Base-by-base conservation (phyloP, 1,284 basidiomycete species). In the Ganoderma multipileum region DNA sequence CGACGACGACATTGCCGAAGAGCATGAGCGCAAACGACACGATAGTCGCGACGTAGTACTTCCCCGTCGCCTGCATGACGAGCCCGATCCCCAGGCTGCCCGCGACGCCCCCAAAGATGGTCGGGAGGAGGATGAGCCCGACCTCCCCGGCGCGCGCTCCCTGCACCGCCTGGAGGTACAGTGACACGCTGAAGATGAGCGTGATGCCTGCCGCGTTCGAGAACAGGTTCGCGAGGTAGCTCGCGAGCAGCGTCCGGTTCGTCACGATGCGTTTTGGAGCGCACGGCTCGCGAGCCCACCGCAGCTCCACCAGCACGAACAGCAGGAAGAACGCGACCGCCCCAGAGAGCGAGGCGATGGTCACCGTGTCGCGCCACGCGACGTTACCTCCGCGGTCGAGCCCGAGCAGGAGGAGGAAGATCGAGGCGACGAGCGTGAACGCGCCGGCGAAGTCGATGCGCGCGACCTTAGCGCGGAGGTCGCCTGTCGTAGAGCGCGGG, bases 381-480 rank as follows among this genome's bases (percentile, higher is more conserved):
- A 86, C 74, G 74, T 89, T 89, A 0, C 88, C 87, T 5, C 87
- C 88, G 23, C 84, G 80, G 69, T 91, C 88, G 23, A 90, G 79
- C 0, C 83, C 86, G 61, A 88, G 79, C 33, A 91, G 84, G 7
- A 91, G 82, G 69, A 81, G 80, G 77, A 88, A 86, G 41, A 89
- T 80, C 36, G 85, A 79, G 23, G 83, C 65, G 28, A 90, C 82
- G 57, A 90, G 85, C 9, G 83, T 79, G 54, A 83, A 60, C 0
- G 89, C 86, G 23, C 89, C 89, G 1, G 78, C 78, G 71, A 90
- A 89, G 78, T 91, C 89, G 61, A 91, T 80, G 18, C 89, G 84
- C 66, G 82, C 83, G 63, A 90, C 76, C 66, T 88, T 89, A 1
- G 79, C 78, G 28, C 76, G 76, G 73, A 88, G 81, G 63, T 79